A percentile compares a stretch with the other conserved stretches of the same genome.
Conservation (phyloP, 768 basidiomycete species). For the Podaxis mareebaensis region DNA sequence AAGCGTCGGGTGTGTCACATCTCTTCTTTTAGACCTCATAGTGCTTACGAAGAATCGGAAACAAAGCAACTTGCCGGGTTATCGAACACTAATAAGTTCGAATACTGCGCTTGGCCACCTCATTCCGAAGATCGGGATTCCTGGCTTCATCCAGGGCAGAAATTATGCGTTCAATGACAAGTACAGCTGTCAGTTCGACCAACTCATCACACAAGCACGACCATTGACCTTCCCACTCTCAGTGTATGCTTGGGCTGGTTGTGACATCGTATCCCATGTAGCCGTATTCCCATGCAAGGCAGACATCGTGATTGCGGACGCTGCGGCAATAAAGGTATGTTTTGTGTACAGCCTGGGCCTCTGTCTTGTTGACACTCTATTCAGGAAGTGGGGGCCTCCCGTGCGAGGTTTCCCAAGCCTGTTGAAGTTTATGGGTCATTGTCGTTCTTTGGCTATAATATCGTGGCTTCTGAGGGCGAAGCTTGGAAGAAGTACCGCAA, state of each 20-base stretch:
- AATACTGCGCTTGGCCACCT: neutral
- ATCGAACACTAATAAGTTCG: slow-evolving; percentile 1
- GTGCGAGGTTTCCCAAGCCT: slow-evolving; percentile 60
- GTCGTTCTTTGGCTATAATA: slow-evolving; percentile 57
- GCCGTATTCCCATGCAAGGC: slow-evolving; percentile 21
- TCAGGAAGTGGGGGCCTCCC: slow-evolving; percentile 51
- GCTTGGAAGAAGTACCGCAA: slow-evolving; percentile 68
- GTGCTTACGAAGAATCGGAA: neutral
- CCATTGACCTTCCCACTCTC: neutral
- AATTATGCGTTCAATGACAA: slow-evolving; percentile 11
- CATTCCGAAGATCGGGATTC: neutral
- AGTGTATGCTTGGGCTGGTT: slow-evolving; percentile 10
- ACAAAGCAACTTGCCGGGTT: slow-evolving; percentile 8
- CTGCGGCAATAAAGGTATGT: slow-evolving; percentile 39
- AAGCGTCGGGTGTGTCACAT: neutral
- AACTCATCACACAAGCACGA: neutral
- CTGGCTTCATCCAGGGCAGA: neutral
- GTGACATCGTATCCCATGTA: slow-evolving; percentile 13
- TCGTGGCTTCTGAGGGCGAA: slow-evolving; percentile 64
- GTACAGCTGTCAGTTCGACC: neutral
- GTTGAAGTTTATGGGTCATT: slow-evolving; percentile 45
- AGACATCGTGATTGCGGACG: slow-evolving; percentile 36
- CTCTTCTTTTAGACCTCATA: neutral
- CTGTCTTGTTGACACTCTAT: neutral
- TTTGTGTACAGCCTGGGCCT: neutral